These are phyloP conservation scores for Fonsecaea multimorphosa DNA, from an alignment of 2,329 filamentous ascomycete genomes.

Conservation along the genomic window DNA sequence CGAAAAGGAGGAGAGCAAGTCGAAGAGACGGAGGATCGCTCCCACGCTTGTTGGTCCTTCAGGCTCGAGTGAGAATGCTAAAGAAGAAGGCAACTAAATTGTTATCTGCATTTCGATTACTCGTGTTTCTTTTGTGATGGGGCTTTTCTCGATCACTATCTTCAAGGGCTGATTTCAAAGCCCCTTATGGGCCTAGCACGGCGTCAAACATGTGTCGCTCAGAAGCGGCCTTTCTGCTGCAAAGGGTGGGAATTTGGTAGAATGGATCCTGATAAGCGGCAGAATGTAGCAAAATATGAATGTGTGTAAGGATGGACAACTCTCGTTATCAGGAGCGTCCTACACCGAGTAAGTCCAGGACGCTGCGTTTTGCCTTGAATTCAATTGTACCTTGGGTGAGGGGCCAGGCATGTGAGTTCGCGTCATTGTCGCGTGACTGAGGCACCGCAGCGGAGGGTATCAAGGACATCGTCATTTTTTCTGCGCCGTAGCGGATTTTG, in stretches of 20 bases:
- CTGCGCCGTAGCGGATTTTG: background rate
- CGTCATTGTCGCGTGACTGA: conserved; percentile 17
- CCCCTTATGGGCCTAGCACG: conserved; percentile 27
- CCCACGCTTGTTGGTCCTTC: conserved; percentile 41
- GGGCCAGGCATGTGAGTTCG: conserved; percentile 23
- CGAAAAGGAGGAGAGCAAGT: conserved; percentile 46
- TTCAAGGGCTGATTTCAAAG: background rate
- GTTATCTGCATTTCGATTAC: background rate
- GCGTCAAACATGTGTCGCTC: conserved; percentile 22
- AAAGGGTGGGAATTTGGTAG: conserved; percentile 4
- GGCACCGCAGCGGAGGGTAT: background rate
- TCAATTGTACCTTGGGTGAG: background rate
- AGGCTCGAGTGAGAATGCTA: conserved; percentile 23
- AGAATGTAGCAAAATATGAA: background rate
- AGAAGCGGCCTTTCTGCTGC: background rate
- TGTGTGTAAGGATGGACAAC: background rate
- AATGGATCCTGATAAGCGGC: background rate
- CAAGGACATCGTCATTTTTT: background rate
- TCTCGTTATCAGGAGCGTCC: background rate
- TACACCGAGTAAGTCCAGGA: background rate
- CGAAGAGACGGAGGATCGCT: conserved; percentile 44
- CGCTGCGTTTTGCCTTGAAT: background rate
- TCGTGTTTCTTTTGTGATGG: background rate
- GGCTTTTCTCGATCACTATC: background rate
- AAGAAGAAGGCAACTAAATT: conserved; percentile 20